Percentiles rank a stretch among this genome's conserved stretches.
phyloP scores from a whole-genome alignment of 331 rosid genomes.

The Malus hybrid region DNA sequence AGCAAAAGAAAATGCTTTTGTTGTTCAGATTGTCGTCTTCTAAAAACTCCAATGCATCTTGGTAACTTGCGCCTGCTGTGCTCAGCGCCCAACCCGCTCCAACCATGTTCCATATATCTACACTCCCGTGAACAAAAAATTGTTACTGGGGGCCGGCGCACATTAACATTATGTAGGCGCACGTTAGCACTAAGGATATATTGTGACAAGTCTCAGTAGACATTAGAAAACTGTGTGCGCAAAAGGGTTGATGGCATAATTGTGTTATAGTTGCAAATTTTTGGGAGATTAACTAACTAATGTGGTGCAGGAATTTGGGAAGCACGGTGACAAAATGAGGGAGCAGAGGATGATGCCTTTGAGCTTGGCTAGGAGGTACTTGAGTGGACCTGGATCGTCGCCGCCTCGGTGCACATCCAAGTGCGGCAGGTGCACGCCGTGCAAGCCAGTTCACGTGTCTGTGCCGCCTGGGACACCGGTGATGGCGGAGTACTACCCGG shows the following conservation, averaged over 20 bases:
- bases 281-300: not conserved
- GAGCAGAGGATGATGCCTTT: not conserved
- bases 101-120: not conserved
- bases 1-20: not conserved
- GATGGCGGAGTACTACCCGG: constrained; percentile 79
- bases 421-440: constrained; percentile 73
- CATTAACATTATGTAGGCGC: not conserved
- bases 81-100: constrained; percentile 19
- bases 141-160: not conserved
- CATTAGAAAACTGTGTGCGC: not conserved
- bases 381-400: constrained; percentile 66
- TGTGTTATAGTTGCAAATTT: not conserved
- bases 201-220: not conserved
- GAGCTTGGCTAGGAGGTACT: constrained; percentile 34
- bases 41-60: not conserved
- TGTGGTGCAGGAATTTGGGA: not conserved
- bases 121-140: constrained; percentile 11
- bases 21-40: constrained; percentile 4
- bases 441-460: constrained; percentile 77
- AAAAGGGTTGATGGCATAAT: not conserved
- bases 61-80: constrained; percentile 28
- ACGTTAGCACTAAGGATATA: not conserved
- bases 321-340: not conserved
- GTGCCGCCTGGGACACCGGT: constrained; percentile 92
- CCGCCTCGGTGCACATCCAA: constrained; percentile 74